Base-by-base conservation (phyloP, 257 asterid genomes). In the Ophiorrhiza pumila region DNA sequence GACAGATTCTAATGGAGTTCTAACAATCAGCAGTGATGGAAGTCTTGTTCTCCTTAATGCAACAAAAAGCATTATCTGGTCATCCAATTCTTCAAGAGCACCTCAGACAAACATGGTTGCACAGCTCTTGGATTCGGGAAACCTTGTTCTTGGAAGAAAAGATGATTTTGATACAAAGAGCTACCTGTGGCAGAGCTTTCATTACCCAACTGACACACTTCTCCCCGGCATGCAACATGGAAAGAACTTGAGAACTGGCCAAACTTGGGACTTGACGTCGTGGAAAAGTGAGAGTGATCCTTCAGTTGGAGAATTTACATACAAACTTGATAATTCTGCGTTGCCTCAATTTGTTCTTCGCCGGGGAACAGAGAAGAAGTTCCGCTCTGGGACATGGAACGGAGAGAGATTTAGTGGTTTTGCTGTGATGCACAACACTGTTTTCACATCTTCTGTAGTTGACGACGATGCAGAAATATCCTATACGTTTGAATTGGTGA, bases 131-230 rank as follows among this genome's bases (percentile, higher is more conserved):
- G 68, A 80, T 68, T 71, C 80, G 0, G 83, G 83, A 34, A 80
- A 80, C 31, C 66, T 79, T 42, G 74, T 79, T 45, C 70, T 79
- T 39, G 22, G 22, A 5, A 72, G 70, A 10, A 37, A 37, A 20
- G 34, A 55, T 4, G 62, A 49, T 23, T 37, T 20, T 42, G 23
- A 35, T 9, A 2, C 13, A 13, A 20, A 66, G 5, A 62, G 15
- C 14, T 71, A 63, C 23, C 20, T 68, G 1, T 80, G 83, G 83
- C 83, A 80, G 75, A 76, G 83, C 71, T 80, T 75, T 61, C 78
- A 80, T 72, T 75, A 57, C 50, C 68, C 71, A n/a, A 58, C 72
- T 4, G 77, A 80, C 43, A 80, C 83, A 3, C 63, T 76, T 61
- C 29, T 80, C 20, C 78, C 78, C 0, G 83, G 78, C 0, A 75